These are phyloP conservation scores for Prunus padus DNA, from an alignment of 306 rosid species.

Conservation along the genomic window DNA sequence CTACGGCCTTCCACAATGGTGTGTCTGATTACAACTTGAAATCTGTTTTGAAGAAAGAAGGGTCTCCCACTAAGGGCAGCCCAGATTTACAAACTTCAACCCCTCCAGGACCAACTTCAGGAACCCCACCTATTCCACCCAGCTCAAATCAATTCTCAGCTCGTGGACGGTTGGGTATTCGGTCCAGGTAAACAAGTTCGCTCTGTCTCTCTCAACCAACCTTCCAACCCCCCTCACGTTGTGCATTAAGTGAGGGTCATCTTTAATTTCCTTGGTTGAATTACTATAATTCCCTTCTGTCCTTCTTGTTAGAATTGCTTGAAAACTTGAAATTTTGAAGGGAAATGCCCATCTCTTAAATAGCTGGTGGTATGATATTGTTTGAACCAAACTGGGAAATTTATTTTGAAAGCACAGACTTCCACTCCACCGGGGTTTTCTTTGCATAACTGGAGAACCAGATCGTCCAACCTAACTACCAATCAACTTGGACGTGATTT, in stretches of 20 bases:
- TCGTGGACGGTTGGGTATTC: constrained; percentile 73
- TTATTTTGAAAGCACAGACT: background rate
- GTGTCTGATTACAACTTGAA: constrained; percentile 63
- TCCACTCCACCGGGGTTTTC: background rate
- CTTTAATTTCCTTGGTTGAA: background rate
- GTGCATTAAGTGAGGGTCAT: background rate
- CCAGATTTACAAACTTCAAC: constrained; percentile 36
- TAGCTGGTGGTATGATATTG: background rate
- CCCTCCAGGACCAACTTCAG: constrained; percentile 51
- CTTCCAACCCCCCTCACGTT: too few species aligned
- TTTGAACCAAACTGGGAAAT: background rate
- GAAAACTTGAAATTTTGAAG: background rate
- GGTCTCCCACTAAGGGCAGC: constrained; percentile 39
- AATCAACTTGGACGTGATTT: background rate
- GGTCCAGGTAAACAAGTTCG: constrained; percentile 57
- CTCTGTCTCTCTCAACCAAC: background rate
- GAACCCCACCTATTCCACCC: constrained; percentile 82
- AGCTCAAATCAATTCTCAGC: constrained; percentile 74
- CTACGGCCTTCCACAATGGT: constrained; percentile 70
- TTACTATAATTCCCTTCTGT: background rate
- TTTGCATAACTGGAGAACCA: background rate
- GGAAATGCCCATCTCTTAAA: background rate
- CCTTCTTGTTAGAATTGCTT: background rate
- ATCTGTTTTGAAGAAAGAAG: constrained; percentile 62
- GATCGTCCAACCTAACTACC: background rate